Percentiles rank a stretch among this genome's conserved stretches.
These are phyloP conservation scores for Neoboletus magnificus DNA, from an alignment of 768 basidiomycete genomes.

Conservation along the genomic window DNA sequence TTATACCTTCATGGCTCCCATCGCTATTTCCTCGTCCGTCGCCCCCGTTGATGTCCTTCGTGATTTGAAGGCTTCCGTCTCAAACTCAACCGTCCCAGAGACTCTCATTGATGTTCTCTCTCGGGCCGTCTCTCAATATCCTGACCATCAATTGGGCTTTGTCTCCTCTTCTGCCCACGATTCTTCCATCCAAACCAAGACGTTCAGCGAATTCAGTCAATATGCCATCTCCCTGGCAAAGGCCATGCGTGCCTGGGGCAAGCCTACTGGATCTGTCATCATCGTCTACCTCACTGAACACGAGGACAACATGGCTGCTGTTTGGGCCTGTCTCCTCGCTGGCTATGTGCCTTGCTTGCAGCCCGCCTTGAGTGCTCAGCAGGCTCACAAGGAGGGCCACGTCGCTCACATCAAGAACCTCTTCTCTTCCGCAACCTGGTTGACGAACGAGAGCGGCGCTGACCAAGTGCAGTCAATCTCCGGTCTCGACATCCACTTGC, in stretches of 20 bases:
- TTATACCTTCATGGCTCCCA: constrained; percentile 10
- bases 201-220: constrained; percentile 21
- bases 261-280: constrained; percentile 25
- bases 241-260: constrained; percentile 23
- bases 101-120: constrained; percentile 25
- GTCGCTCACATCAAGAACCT: too few relatives aligned
- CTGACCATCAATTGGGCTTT: constrained; percentile 25
- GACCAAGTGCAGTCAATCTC: constrained; percentile 24
- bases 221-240: constrained; percentile 18
- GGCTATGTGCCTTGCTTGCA: too few relatives aligned
- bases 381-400: constrained; percentile 11
- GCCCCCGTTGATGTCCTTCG: constrained; percentile 8
- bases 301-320: too few relatives aligned
- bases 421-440: constrained; percentile 30
- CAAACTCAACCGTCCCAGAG: constrained; percentile 1
- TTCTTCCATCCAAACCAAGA: constrained; percentile 26
- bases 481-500: constrained; percentile 24
- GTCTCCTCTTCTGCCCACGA: constrained; percentile 27
- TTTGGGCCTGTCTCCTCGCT: too few relatives aligned
- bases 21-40: constrained; percentile 8
- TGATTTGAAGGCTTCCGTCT: constrained; percentile 16
- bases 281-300: constrained; percentile 32
- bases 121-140: constrained; percentile 20
- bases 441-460: constrained; percentile 28
- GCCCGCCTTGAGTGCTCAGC: constrained; percentile 33